Base-by-base conservation (phyloP, 768 basidiomycete species). In the Rhodotorula sphaerocarpa region DNA sequence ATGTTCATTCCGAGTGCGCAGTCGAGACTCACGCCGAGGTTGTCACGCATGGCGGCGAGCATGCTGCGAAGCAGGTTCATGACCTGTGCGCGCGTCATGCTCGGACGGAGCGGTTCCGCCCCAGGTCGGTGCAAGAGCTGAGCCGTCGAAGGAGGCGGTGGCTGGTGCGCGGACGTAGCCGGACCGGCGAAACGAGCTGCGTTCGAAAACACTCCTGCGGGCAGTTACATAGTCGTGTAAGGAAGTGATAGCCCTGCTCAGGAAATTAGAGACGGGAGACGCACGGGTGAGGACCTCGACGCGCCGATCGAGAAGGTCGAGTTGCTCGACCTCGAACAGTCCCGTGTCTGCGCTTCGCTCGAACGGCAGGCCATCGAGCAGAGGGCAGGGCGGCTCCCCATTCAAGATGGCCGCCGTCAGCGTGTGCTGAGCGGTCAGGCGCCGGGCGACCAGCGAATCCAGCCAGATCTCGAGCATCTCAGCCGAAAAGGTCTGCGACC, bases 391-490 rank as follows among this genome's bases (percentile, higher is more conserved):
- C 5, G 36, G 12, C 0, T 70, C 66, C 33, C 50, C 34, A 36
- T 66, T 61, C 50, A 72, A 54, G 11, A 73, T 48, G 9, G 39
- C 21, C 12, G 45, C 23, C 21, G 63, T 67, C 25, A 70, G 60
- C 7, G 42, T n/a, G 51, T 67, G 67, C 31, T 73, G 70, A n/a
- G 60, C n/a, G 20, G 69, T 70, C 27, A 67, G 55, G 9, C 34
- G 55, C 14, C 65, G 64, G 3, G 67, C 68, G 20, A 69, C 65
- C 52, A 73, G 56, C 15, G 69, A 59, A 31, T 63, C 58, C 53
- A 72, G 67, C 65, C 69, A 71, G 56, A 72, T 63, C 16, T 65
- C 56, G 30, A 71, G 45, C 21, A 71, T 55, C 31, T 72, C 67
- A 12, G 70, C 69, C 7, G 52, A 34, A 31, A 60, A 64, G 21